A percentile compares a stretch with the other conserved stretches of the same genome.
Conservation (phyloP, 805 yeast genomes). For the Suhomyces prunicola region DNA sequence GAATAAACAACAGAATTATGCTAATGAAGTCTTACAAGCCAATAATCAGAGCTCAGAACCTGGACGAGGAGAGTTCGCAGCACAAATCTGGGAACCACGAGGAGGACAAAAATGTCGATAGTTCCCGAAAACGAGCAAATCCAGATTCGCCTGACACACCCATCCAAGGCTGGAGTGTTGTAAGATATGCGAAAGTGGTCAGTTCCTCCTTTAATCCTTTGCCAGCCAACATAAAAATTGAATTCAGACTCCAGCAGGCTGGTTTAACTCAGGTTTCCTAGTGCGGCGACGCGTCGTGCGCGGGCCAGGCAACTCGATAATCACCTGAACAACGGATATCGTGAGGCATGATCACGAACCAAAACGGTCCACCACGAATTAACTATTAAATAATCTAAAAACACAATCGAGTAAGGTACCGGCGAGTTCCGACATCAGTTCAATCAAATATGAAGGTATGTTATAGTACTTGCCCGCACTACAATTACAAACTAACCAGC, state of each 20-base stretch:
- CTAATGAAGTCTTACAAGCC: slow-evolving; percentile 31
- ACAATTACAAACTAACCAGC: not conserved
- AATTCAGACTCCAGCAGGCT: slow-evolving; percentile 14
- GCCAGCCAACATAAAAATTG: slow-evolving; percentile 9
- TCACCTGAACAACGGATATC: slow-evolving; percentile 13
- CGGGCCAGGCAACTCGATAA: slow-evolving; percentile 8
- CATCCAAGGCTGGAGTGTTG: slow-evolving; percentile 24
- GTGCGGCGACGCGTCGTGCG: not conserved
- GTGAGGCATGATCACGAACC: not conserved
- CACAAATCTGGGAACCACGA: not conserved
- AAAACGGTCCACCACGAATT: not conserved
- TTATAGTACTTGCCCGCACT: not conserved
- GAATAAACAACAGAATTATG: slow-evolving; percentile 23
- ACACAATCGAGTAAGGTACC: not conserved
- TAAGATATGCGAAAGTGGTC: slow-evolving; percentile 24
- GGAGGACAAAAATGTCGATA: not conserved
- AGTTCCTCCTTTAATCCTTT: slow-evolving; percentile 9
- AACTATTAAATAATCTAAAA: not conserved
- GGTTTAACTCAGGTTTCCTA: not conserved
- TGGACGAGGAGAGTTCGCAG: not conserved
- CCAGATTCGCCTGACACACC: slow-evolving; percentile 4
- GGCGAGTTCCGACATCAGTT: not conserved
- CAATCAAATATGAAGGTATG: slow-evolving; percentile 15
- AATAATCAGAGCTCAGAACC: slow-evolving; percentile 2
- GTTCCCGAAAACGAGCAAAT: not conserved